Conservation (phyloP, 148 eudicot species). For the Beta vulgaris region DNA sequence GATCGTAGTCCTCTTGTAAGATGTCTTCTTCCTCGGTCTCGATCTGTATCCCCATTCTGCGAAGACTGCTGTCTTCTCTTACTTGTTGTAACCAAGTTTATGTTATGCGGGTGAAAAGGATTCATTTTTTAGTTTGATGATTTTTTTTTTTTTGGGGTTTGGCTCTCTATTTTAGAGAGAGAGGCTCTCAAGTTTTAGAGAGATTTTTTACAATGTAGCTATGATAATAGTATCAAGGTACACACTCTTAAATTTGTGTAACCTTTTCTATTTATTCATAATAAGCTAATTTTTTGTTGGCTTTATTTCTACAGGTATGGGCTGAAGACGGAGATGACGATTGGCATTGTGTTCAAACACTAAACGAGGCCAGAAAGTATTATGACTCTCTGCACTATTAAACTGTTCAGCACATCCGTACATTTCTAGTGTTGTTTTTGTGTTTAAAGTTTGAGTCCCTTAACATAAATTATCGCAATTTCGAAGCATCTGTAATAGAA, state of each 20-base stretch:
- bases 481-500: too few relatives aligned
- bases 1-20: too few relatives aligned
- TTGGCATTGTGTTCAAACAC: conserved; percentile 90
- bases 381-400: background rate
- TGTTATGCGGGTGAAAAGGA: too few relatives aligned
- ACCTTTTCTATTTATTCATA: background rate
- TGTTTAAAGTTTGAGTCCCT: background rate
- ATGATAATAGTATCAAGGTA: conserved; percentile 90
- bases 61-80: too few relatives aligned
- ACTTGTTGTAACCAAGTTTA: too few relatives aligned
- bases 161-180: too few relatives aligned
- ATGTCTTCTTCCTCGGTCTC: too few relatives aligned
- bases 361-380: conserved; percentile 65
- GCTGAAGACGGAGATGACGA: conserved; percentile 85
- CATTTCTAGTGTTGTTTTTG: background rate
- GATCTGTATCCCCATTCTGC: too few relatives aligned
- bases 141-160: too few relatives aligned
- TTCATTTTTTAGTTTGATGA: too few relatives aligned
- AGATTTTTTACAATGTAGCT: too few relatives aligned
- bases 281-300: background rate
- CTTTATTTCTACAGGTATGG: conserved; percentile 65
- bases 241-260: background rate
- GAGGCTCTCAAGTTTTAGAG: too few relatives aligned
- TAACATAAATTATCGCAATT: background rate
- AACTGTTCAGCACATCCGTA: background rate